Conservation (phyloP, 768 basidiomycete genomes). For the Collybia sp. region DNA sequence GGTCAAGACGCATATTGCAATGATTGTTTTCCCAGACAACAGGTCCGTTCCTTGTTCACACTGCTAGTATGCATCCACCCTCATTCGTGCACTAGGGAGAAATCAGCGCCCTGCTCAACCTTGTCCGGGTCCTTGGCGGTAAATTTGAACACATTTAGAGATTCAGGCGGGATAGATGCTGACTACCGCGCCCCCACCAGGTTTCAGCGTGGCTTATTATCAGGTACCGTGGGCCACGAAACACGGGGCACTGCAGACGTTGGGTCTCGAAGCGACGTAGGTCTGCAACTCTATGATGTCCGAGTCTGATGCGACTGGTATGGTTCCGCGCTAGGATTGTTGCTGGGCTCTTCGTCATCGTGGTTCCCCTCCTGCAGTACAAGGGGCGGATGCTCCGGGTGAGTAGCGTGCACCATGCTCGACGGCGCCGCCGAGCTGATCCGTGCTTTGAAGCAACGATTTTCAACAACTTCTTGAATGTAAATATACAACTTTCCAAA, state of each 20-base stretch:
- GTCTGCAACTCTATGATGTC: conserved; percentile 16
- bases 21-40: conserved; percentile 22
- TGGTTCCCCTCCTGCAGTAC: conserved; percentile 46
- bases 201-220: conserved; percentile 63
- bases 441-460: too few species aligned
- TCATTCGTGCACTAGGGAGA: conserved; percentile 39
- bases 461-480: too few species aligned
- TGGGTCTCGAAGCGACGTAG: conserved; percentile 60
- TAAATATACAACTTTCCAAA: too few species aligned
- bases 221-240: conserved; percentile 62
- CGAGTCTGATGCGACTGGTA: too few species aligned
- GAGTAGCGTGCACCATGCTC: conserved; percentile 14
- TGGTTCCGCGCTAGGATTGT: conserved; percentile 32
- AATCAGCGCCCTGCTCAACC: conserved; percentile 56
- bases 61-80: neutral
- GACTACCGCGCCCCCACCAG: neutral
- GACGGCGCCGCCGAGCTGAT: too few species aligned
- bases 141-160: neutral
- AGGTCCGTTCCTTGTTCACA: conserved; percentile 13
- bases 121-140: conserved; percentile 47
- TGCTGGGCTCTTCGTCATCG: conserved; percentile 42
- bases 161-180: too few species aligned
- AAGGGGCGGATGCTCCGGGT: conserved; percentile 44
- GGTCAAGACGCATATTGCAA: conserved; percentile 28
- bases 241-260: conserved; percentile 56